Conservation (phyloP, 371 early-diverging fungal genomes). For the Apophysomyces trapeziformis region DNA sequence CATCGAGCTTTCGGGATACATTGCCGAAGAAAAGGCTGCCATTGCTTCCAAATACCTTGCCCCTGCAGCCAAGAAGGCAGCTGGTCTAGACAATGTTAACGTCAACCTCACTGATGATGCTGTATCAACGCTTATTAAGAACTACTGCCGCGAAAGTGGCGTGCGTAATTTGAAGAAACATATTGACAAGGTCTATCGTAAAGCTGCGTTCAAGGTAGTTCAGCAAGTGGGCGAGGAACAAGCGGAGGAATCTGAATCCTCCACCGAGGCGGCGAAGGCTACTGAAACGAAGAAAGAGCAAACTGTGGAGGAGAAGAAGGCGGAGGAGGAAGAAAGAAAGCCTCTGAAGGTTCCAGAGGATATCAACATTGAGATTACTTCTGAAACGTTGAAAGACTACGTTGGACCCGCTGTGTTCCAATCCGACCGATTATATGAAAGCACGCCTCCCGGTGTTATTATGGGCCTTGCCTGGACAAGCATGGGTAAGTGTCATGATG, state of each 20-base stretch:
- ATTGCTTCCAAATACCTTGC: constrained; percentile 91
- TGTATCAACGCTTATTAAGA: constrained; percentile 82
- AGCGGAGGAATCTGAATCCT: constrained; percentile 5
- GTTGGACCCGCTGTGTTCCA: constrained; percentile 92
- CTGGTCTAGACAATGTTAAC: constrained; percentile 78
- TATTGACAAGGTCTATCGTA: constrained; percentile 96
- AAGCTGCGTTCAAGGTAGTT: constrained; percentile 93
- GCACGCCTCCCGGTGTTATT: constrained; percentile 90
- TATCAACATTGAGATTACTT: constrained; percentile 62
- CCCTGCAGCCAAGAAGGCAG: constrained; percentile 79
- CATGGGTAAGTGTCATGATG: constrained; percentile 67
- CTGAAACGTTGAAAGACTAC: constrained; percentile 84
- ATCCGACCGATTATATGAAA: constrained; percentile 89
- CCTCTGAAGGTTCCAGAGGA: constrained; percentile 60
- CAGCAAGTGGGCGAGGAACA: constrained; percentile 50
- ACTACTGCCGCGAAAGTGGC: constrained; percentile 96
- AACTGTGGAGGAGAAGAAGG: constrained; percentile 12
- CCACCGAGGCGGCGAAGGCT: constrained; percentile 16
- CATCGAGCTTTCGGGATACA: constrained; percentile 93
- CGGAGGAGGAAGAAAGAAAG: constrained; percentile 31
- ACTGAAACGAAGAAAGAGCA: constrained; percentile 20
- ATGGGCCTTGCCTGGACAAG: constrained; percentile 97
- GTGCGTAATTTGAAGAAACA: constrained; percentile 97
- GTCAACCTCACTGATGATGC: constrained; percentile 77
- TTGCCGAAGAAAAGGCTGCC: constrained; percentile 96